Base-by-base conservation (phyloP, 176 grass and related monocot species). In the Aegilops tauschii region DNA sequence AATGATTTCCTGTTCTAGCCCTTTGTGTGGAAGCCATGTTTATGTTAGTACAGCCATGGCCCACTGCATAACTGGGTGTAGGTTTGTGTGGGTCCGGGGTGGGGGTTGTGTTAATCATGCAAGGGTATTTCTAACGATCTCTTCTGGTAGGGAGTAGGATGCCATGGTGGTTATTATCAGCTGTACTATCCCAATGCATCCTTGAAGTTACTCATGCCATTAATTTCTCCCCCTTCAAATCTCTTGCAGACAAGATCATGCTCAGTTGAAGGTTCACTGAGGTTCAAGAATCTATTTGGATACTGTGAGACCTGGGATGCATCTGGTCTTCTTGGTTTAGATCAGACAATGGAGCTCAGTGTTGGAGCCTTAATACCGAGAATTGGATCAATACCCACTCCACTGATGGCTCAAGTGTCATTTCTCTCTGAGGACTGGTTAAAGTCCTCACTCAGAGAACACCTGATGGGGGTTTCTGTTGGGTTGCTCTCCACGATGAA, bases 201-300 rank as follows among this genome's bases (percentile, higher is more conserved):
- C 34, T 35, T 12, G 34, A 29, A 68, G 73, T 4, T 10, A 61
- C 71, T 82, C 9, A 30, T 78, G 61, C 29, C 42, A 78, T 77
- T 20, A 31, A 13, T 83, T 88, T 86, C 81, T 86, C 25, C 8
- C 4, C 52, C 21, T 27, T 73, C 62, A 50, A 72, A 80, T 70
- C 39, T 87, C 54, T 88, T 82, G 82, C 82, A 99, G 97, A 70
- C 89, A 47, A 87, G 92, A 85, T 88, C 93, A 73, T 92, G 80
- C 76, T 93, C 87, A 28, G 77, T 98, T 74, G 87, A 96, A 93
- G 92, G 92, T 82, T 91, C 90, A 50, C 25, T 96, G 69, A 99
- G 96, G 83, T 87, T 96, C 18, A 99, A 96, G 87, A 99, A 99
- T 59, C 83, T 99, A 18, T 88, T 99, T 79, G 97, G 94, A 74